Evolutionary conservation across 768 basidiomycete genomes (phyloP), one percentile per base, ranked within the genome.

Genomic region (Hygrocybe punicea): DNA sequence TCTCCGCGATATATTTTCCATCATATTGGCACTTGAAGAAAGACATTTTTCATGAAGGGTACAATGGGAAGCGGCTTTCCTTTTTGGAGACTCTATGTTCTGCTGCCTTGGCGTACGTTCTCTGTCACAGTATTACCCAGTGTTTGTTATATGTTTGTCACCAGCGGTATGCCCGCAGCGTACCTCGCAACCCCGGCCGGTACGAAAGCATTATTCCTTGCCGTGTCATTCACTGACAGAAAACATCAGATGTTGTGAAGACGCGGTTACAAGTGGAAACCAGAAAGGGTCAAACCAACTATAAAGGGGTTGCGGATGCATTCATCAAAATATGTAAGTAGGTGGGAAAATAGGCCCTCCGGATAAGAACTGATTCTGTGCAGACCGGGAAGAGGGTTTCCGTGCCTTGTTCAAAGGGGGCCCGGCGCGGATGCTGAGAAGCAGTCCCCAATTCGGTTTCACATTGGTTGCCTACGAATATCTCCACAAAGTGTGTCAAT

Each of bases 141-240:
- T 52, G 19, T 61, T 59, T 55, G 69, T 64, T 69, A 75, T 63
- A 71, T 56, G 59, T 60, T 62, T 59, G 59, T 59, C 55, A 56
- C 72, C 62, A 96, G 95, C 63, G 97, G 97, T 60, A 98, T 98
- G 94, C 96, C 96, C 55, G 94, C 95, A 44, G 93, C 94, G 37
- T 95, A 94, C 73, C 75, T 96, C 60, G 92, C 92, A 33, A 95
- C 93, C 8, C 93, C 93, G 40, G 90, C 90, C 64, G 91, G 91
- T 91, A 62, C 65, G 77, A 61, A 55, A 53, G 17, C 58, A 61
- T 21, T 21, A 63, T 58, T 23, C 25, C 6, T 11, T 21, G 34
- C 19, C 45, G 33, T 57, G 19, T 50, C 42, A 24, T 39, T 13
- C 33, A 13, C 8, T 17, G 6, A 39, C 6, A 17, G 63, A 36